Evolutionary conservation across 1,284 basidiomycete species (phyloP), one percentile per base, ranked within the genome.

Genomic region (Amylostereum areolatum): DNA sequence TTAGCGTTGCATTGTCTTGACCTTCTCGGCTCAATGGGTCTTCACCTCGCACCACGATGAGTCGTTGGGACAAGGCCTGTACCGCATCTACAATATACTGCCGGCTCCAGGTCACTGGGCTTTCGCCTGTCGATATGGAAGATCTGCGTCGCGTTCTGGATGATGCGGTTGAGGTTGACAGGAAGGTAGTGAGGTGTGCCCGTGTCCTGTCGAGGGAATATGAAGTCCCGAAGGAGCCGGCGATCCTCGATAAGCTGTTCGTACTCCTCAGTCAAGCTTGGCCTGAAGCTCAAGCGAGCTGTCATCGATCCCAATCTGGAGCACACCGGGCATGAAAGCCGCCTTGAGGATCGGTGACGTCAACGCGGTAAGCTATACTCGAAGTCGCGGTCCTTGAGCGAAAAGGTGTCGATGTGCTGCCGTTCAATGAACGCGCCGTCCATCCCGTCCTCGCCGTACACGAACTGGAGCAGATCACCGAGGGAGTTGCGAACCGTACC

Each of bases 381-480:
- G 70, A 98, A 99, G 51, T 90, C 84, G 52, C 77, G 77, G 66
- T 97, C 72, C 59, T 81, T 91, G 52, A 97, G 74, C 40, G 81
- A 83, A 57, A 94, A 93, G 0, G 91, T 92, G 58, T 97, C 90
- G 50, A 98, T 85, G 46, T 80, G 86, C 70, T 99, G 97, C 56
- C 87, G 85, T 74, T 99, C 97, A 65, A 99, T 97, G 67, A 89
- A 95, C 0, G 94, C 92, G 55, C 93, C 96, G 62, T 99, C 97
- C 86, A 99, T 97, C 33, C 97, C 95, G 61, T 99, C 97, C 66
- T 99, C 97, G 42, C 97, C 95, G 58, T 99, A 99, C 24, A 94
- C 80, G 68, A 99, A 99, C 66, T 99, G 94, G 33, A 99, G 81
- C 42, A 99, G 82, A 66, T 97, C 94, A 9, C 93, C 93, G 3